These are phyloP conservation scores for Globisporangium polare DNA, from an alignment of 352 stramenopile species.

Conservation along the genomic window DNA sequence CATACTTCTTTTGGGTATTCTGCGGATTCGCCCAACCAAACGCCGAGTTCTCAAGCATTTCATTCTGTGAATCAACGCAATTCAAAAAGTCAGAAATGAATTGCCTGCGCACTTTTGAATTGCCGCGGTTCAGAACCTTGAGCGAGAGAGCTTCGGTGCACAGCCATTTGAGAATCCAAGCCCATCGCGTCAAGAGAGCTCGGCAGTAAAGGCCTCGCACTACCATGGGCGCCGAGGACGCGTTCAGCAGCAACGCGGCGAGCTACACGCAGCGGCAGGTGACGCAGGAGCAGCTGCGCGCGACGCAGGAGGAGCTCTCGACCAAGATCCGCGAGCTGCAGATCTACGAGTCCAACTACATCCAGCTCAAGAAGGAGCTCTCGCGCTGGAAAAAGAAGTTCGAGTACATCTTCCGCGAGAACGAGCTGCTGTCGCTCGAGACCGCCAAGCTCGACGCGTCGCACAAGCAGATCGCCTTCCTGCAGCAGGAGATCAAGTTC, in stretches of 20 bases:
- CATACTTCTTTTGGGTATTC: too few relatives aligned
- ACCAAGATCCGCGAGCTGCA: conserved; percentile 78
- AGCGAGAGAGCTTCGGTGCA: neutral
- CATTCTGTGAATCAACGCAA: too few relatives aligned
- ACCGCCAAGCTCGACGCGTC: conserved; percentile 81
- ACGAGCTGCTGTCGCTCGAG: conserved; percentile 79
- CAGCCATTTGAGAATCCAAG: neutral
- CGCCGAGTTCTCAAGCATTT: too few relatives aligned
- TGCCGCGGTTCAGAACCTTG: too few relatives aligned
- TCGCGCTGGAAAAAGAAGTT: conserved; percentile 86
- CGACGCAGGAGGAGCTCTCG: conserved; percentile 73
- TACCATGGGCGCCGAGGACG: conserved; percentile 14
- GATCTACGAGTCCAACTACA: conserved; percentile 80
- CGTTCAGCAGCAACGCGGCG: conserved; percentile 59
- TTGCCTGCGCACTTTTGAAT: too few relatives aligned
- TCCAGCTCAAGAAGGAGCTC: conserved; percentile 73
- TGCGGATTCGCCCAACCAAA: too few relatives aligned
- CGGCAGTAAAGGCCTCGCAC: neutral
- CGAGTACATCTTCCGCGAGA: conserved; percentile 84
- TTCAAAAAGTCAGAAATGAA: neutral
- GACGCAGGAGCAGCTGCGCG: conserved; percentile 56
- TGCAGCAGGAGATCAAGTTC: conserved; percentile 85
- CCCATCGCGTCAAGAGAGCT: neutral
- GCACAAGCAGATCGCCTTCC: conserved; percentile 79
- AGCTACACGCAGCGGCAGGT: conserved; percentile 62